Conservation (phyloP, 2,329 filamentous ascomycete genomes). For the Lachnellula subtilissima region DNA sequence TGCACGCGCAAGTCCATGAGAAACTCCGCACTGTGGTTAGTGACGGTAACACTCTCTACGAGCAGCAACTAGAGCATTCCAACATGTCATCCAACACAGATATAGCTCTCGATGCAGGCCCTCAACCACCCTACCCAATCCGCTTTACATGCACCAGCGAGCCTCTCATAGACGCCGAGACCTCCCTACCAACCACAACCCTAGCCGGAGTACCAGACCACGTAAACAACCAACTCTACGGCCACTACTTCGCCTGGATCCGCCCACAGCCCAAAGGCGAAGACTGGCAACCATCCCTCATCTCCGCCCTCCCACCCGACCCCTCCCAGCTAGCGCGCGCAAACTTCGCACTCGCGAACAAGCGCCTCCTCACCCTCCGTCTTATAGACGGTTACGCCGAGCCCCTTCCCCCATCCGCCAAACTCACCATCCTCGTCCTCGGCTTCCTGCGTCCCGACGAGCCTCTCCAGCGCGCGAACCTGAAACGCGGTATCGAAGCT, state of each 20-base stretch:
- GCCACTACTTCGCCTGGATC: constrained; percentile 64
- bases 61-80: constrained; percentile 29
- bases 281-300: constrained; percentile 55
- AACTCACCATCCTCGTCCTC: constrained; percentile 54
- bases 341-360: constrained; percentile 39
- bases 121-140: constrained; percentile 49
- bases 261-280: constrained; percentile 32
- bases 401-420: constrained; percentile 37
- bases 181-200: constrained; percentile 50
- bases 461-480: constrained; percentile 36
- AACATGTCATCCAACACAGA: constrained; percentile 34
- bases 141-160: constrained; percentile 46
- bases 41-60: constrained; percentile 35
- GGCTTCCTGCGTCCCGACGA: constrained; percentile 49
- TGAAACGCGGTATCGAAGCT: constrained; percentile 40
- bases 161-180: constrained; percentile 25
- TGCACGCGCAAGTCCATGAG: constrained; percentile 26
- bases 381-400: constrained; percentile 48
- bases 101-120: constrained; percentile 42
- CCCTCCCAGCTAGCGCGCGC: constrained; percentile 26
- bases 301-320: constrained; percentile 50
- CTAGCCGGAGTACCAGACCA: constrained; percentile 48
- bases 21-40: constrained; percentile 28
- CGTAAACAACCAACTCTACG: constrained; percentile 49
- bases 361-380: constrained; percentile 48